Conservation (phyloP, 129 eudicot genomes). For the Artemisia tridentata region DNA sequence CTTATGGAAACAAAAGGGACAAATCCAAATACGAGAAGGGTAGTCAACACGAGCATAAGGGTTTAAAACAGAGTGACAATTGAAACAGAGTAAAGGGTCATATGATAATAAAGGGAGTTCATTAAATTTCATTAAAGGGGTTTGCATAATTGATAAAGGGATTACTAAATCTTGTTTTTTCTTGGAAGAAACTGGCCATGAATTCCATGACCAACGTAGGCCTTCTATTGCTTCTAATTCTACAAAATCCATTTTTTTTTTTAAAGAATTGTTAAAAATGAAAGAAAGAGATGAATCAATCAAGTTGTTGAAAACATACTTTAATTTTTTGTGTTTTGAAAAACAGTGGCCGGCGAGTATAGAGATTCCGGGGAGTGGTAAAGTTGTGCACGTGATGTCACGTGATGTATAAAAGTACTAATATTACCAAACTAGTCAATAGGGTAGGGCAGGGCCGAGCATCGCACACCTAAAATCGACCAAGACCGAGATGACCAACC, state of each 20-base stretch:
- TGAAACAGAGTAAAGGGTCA: conserved; percentile 69
- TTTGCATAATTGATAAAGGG: conserved; percentile 84
- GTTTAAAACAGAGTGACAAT: conserved; percentile 74
- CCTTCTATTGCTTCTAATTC: conserved; percentile 95
- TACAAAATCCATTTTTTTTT: conserved; percentile 63
- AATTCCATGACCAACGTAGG: conserved; percentile 93
- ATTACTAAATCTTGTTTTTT: conserved; percentile 57
- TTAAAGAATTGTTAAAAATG: too few relatives aligned
- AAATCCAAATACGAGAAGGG: conserved; percentile 70
- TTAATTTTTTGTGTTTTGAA: not conserved
- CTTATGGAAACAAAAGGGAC: conserved; percentile 77
- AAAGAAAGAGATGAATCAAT: too few relatives aligned
- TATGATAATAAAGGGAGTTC: conserved; percentile 77
- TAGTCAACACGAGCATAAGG: conserved; percentile 97
- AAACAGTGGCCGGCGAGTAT: conserved; percentile 17
- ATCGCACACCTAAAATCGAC: too few relatives aligned
- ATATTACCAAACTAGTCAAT: too few relatives aligned
- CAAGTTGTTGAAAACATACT: not conserved
- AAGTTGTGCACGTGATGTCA: conserved; percentile 28
- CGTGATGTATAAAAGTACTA: not conserved
- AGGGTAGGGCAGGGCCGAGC: too few relatives aligned
- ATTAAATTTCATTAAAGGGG: conserved; percentile 69
- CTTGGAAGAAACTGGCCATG: conserved; percentile 76
- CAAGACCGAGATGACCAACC: too few relatives aligned
- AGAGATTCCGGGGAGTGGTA: conserved; percentile 15